These are phyloP conservation scores for Plasmodium gallinaceum DNA, from an alignment of 169 alveolate species.

Conservation along the genomic window DNA sequence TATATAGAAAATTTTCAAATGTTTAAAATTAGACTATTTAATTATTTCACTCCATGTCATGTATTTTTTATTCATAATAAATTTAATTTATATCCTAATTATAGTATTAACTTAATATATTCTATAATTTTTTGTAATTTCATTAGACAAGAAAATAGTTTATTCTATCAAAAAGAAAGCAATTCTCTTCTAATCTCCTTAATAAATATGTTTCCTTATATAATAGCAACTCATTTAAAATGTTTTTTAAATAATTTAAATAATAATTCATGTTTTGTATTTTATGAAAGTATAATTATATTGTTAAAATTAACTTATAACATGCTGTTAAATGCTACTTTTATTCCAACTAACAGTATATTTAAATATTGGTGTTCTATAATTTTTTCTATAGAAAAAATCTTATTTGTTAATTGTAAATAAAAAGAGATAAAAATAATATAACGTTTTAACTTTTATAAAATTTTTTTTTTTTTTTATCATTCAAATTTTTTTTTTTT, in stretches of 20 bases:
- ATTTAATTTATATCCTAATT: slow-evolving; percentile 70
- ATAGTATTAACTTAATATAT: slow-evolving; percentile 29
- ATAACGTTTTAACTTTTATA: neutral
- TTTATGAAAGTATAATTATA: slow-evolving; percentile 69
- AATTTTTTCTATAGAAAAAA: slow-evolving; percentile 52
- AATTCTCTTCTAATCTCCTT: slow-evolving; percentile 29
- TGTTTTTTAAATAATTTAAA: slow-evolving; percentile 66
- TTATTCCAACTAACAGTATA: slow-evolving; percentile 10
- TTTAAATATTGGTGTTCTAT: slow-evolving; percentile 64
- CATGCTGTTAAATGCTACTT: slow-evolving; percentile 14
- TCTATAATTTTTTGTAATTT: slow-evolving; percentile 66
- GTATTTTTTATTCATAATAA: slow-evolving; percentile 61
- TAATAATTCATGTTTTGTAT: slow-evolving; percentile 63
- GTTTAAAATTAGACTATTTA: slow-evolving; percentile 43
- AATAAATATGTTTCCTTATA: slow-evolving; percentile 73
- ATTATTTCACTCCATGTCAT: slow-evolving; percentile 58
- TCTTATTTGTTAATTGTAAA: slow-evolving; percentile 59
- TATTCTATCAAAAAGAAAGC: slow-evolving; percentile 50
- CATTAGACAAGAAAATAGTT: slow-evolving; percentile 59
- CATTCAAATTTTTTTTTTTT: neutral
- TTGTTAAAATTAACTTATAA: slow-evolving; percentile 55
- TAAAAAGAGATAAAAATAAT: neutral
- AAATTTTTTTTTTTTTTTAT: neutral
- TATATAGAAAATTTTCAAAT: slow-evolving; percentile 69
- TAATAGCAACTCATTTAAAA: slow-evolving; percentile 62